Base-by-base conservation (phyloP, 2,329 filamentous ascomycete genomes). In the Fusarium newnesense region DNA sequence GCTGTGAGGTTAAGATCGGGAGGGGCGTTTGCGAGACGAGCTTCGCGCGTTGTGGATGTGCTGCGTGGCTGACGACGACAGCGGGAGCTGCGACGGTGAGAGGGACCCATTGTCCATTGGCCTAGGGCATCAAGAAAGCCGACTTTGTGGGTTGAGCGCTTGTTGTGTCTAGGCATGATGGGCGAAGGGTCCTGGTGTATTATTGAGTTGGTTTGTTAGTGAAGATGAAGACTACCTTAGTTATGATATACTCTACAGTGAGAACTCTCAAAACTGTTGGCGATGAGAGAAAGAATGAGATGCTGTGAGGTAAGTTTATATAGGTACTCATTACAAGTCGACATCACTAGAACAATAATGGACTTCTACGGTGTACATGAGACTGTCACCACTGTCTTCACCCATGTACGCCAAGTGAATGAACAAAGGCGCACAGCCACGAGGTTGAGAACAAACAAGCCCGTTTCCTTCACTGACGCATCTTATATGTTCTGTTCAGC, bases 81-180 rank as follows among this genome's bases (percentile, higher is more conserved):
- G 16, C 28, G 43, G 21, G 36, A 21, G 36, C 34, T 46, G 16
- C 57, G 43, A 21, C 56, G 60, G 19, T 11, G 21, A 40, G 49
- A 19, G 36, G 53, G 34, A 0, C 61, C 61, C 16, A 64, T 57
- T n/a, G 65, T 53, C 44, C 60, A 64, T 9, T 64, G 30, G 2
- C 66, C 72, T 7, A 75, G 44, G 11, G 63, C 46, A 18, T 73
- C 72, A 2, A 75, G 39, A 21, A 75, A 75, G 18, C 21, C 18
- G 13, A 15, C 10, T 16, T 40, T 28, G 11, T 49, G 60, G 11
- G 36, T 59, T 3, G 34, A 50, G 37, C 18, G 39, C 30, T 36
- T 60, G 24, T 18, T 34, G 11, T 50, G 30, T 50, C 47, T 34
- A 44, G 56, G 7, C 68, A 70, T 70, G 28, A 54, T 44, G 46